Base-by-base conservation (phyloP, 139 green algal species). In the Coelastrella sp. region DNA sequence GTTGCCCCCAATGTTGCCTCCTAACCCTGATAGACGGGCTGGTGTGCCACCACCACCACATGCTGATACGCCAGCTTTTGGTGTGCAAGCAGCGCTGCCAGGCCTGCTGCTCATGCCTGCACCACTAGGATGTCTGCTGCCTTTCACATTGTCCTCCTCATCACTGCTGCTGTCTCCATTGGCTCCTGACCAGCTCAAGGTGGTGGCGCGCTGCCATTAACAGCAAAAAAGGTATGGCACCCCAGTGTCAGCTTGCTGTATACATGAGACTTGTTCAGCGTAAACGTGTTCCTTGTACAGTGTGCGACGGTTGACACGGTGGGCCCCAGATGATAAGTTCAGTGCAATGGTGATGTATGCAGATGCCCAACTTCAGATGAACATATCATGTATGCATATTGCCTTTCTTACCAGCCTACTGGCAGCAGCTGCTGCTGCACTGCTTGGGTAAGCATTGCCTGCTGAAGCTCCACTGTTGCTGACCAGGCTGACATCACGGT, bases 401-500 rank as follows among this genome's bases (percentile, higher is more conserved):
- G n/a, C n/a, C n/a, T n/a, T 57, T 34, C 57, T 69, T 30, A 69
- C 62, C 27, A 69, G 27, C 27, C 27, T 80, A 41, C 38, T 80
- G 45, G 45, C 0, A 13, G 45, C 11, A 13, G 11, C 11, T 13
- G 11, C 45, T 13, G 11, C 45, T 57, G 45, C 45, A 57, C 45
- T 13, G 15, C 45, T 57, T 9, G 45, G 25, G 59, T 76, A 27
- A 15, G 51, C 50, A 34, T 21, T 32, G 57, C 53, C 60, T 84
- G 77, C 64, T 84, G 77, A n/a, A n/a, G n/a, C 77, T 3, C 72
- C 72, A 60, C 57, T 69, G 57, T 35, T 57, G 11, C 51, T 83
- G 76, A 84, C 27, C 38, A 34, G 21, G 40, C 40, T 74, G n/a
- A 84, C 32, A n/a, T 87, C 81, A 21, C 53, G 37, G 8, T 60